Conservation (phyloP, 768 basidiomycete genomes). For the Sutorius australiensis region DNA sequence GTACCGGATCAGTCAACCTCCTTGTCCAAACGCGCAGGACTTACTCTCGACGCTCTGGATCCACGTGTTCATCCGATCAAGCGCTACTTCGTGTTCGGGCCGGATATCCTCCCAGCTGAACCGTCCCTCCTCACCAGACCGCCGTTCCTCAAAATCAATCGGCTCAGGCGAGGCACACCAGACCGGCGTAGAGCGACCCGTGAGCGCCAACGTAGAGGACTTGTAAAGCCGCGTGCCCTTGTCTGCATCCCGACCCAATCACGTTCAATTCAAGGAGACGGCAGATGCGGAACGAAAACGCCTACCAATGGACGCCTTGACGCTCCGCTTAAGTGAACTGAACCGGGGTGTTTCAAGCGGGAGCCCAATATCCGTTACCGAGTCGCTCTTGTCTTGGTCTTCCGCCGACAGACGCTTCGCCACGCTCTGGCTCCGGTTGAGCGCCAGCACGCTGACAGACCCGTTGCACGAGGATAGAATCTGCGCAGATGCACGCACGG, state of each 20-base stretch:
- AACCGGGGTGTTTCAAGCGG: conserved; percentile 30
- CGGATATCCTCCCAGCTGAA: conserved; percentile 35
- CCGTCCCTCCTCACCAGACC: conserved; percentile 31
- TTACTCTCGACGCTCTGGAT: conserved; percentile 79
- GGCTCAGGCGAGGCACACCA: conserved; percentile 31
- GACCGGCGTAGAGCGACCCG: conserved; percentile 28
- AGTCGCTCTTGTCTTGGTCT: conserved; percentile 5
- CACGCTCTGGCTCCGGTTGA: conserved; percentile 8
- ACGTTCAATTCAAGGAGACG: not conserved
- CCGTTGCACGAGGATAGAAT: conserved; percentile 24
- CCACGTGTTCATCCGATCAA: conserved; percentile 77
- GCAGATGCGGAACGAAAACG: conserved; percentile 5
- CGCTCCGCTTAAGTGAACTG: conserved; percentile 58
- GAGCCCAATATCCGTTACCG: conserved; percentile 22
- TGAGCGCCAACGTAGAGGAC: conserved; percentile 48
- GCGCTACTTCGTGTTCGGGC: conserved; percentile 28
- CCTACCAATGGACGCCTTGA: conserved; percentile 72
- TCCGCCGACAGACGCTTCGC: conserved; percentile 9
- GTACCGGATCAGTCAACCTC: not conserved
- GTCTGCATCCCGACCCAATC: conserved; percentile 37
- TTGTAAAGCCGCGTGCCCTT: conserved; percentile 69
- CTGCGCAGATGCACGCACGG: conserved; percentile 28
- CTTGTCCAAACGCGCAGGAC: conserved; percentile 27
- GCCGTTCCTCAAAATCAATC: conserved; percentile 31
- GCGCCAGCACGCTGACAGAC: conserved; percentile 17